phyloP scores from a whole-genome alignment of 345 rosid genomes.

The Melaleuca alternifolia region DNA sequence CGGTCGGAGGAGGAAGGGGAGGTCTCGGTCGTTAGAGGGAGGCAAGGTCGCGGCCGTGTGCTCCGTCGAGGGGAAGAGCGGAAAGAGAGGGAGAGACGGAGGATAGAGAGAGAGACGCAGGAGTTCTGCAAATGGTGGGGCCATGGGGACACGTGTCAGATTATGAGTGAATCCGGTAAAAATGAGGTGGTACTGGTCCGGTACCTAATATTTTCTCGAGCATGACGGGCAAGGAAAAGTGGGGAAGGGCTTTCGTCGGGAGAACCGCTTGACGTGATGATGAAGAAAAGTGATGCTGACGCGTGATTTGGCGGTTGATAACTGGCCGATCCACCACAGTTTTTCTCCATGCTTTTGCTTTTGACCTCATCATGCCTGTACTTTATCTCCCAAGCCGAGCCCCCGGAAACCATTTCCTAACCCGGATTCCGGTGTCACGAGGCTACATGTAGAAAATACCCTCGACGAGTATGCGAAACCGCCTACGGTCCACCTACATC shows the following conservation, averaged over 20 bases:
- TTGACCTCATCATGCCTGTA: not conserved
- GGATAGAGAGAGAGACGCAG: too few relatives aligned
- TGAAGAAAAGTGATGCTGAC: not conserved
- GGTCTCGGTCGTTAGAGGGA: too few relatives aligned
- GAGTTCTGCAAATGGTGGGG: too few relatives aligned
- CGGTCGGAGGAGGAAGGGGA: too few relatives aligned
- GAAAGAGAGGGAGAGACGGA: too few relatives aligned
- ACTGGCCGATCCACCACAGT: rapidly evolving
- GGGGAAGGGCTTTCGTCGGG: not conserved
- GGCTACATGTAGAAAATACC: not conserved
- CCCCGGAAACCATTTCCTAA: not conserved
- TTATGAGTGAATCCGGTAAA: too few relatives aligned
- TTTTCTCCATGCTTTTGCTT: not conserved
- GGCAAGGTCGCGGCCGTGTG: too few relatives aligned
- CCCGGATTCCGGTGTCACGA: not conserved
- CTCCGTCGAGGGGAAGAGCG: too few relatives aligned
- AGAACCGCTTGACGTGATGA: not conserved
- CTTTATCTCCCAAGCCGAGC: not conserved
- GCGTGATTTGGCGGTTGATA: not conserved
- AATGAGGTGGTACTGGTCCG: too few relatives aligned
- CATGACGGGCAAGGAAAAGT: not conserved
- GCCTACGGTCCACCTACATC: rapidly evolving
- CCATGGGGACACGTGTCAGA: too few relatives aligned
- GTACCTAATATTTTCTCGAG: too few relatives aligned
- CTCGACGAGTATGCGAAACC: not conserved